Conservation (phyloP, 2,329 filamentous ascomycete species). For the Byssoonygena ceratinophila region DNA sequence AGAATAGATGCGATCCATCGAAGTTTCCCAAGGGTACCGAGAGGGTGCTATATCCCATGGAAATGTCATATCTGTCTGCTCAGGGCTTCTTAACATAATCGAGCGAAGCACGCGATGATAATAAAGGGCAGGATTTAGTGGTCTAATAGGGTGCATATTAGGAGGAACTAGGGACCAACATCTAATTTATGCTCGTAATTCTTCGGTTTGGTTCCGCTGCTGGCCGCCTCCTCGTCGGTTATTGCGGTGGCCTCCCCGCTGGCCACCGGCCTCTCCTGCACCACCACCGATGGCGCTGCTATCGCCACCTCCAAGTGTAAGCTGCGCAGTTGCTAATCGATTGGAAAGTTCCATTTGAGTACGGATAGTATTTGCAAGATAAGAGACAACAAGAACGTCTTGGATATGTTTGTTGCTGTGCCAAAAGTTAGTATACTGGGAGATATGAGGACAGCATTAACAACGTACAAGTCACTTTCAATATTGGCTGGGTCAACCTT, state of each 20-base stretch:
- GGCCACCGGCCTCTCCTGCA: slow-evolving; percentile 27
- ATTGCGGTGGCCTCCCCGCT: slow-evolving; percentile 29
- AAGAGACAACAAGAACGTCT: slow-evolving; percentile 95
- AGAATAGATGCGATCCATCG: slow-evolving; percentile 1
- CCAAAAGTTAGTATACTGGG: slow-evolving; percentile 23
- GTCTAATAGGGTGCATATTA: background rate
- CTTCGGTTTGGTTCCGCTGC: slow-evolving; percentile 32
- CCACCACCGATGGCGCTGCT: slow-evolving; percentile 22
- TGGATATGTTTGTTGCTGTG: slow-evolving; percentile 93
- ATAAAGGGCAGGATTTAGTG: background rate
- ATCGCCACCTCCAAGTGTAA: slow-evolving; percentile 48
- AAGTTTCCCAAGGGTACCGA: background rate
- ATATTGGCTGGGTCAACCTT: slow-evolving; percentile 88
- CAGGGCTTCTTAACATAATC: background rate
- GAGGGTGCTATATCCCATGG: background rate
- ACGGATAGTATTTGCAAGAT: slow-evolving; percentile 95
- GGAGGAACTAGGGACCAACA: background rate
- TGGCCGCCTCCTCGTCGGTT: slow-evolving; percentile 37
- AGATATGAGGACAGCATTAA: background rate
- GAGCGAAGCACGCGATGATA: background rate
- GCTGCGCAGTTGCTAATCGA: slow-evolving; percentile 70
- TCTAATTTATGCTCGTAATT: slow-evolving; percentile 22
- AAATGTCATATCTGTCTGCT: background rate
- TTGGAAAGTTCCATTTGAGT: slow-evolving; percentile 98
- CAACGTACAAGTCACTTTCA: slow-evolving; percentile 75